Percentiles rank a stretch among this genome's conserved stretches.
Conservation (phyloP, 148 eudicot species). For the Tetragonia tetragonoides region DNA sequence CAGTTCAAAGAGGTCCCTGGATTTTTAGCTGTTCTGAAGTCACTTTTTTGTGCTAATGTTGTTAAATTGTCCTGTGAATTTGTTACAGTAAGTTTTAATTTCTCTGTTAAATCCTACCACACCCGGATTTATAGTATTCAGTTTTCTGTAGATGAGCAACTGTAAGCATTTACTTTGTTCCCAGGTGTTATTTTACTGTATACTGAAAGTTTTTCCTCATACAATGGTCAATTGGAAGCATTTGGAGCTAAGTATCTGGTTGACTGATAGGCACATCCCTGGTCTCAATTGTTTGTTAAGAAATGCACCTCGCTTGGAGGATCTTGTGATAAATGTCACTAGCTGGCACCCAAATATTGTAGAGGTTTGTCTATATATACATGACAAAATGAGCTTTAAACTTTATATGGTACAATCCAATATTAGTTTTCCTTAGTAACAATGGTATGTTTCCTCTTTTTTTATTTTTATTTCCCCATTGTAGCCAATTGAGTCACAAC, state of each 20-base stretch:
- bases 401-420: not conserved
- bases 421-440: not conserved
- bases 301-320: constrained; percentile 20
- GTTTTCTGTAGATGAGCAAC: too few relatives aligned
- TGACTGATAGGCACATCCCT: constrained; percentile 22
- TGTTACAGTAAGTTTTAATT: constrained; percentile 32
- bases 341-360: not conserved
- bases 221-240: constrained; percentile 9
- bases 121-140: too few relatives aligned
- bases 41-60: constrained; percentile 10
- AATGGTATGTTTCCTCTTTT: not conserved
- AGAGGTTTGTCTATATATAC: not conserved
- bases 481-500: constrained; percentile 11
- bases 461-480: not conserved
- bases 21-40: constrained; percentile 16
- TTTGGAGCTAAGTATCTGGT: constrained; percentile 15
- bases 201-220: constrained; percentile 8
- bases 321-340: constrained; percentile 11
- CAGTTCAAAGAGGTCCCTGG: constrained; percentile 14
- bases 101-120: too few relatives aligned
- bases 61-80: constrained; percentile 19
- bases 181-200: constrained; percentile 26
- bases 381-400: too few relatives aligned
- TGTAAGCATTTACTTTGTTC: not conserved
- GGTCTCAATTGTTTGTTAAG: constrained; percentile 1